Evolutionary conservation across 768 basidiomycete genomes (phyloP).

Genomic region (Wakefieldia striispora): DNA sequence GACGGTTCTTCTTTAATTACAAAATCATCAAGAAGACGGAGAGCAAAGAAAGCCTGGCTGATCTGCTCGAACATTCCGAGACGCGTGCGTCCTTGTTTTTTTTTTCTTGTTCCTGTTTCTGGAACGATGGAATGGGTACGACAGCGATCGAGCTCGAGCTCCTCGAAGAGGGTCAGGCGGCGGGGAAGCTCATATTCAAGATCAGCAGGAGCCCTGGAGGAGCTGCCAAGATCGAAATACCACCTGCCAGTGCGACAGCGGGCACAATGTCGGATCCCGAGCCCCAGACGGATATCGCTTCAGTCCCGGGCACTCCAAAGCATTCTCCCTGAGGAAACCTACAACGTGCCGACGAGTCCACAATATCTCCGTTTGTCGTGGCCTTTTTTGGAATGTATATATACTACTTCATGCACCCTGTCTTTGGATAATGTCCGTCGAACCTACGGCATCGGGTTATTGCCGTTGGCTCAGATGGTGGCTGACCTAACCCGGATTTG

Average conservation of each 20-base stretch:
- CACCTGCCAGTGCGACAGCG: neutral
- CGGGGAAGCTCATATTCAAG: constrained; percentile 28
- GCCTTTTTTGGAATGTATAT: constrained; percentile 1
- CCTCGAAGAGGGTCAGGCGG: constrained; percentile 30
- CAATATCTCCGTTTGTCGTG: constrained; percentile 4
- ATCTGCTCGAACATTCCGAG: constrained; percentile 31
- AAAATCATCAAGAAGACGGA: constrained; percentile 35
- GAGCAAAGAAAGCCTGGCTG: constrained; percentile 31
- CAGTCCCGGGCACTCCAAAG: constrained; percentile 3
- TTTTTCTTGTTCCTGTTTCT: neutral
- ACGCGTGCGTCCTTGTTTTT: constrained; percentile 20
- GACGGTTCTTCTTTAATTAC: constrained; percentile 32
- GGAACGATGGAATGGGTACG: neutral
- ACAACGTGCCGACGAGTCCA: no score
- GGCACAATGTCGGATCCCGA: neutral
- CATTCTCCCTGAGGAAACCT: neutral
- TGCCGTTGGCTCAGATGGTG: neutral
- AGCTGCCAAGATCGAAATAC: neutral
- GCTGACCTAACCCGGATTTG: no score
- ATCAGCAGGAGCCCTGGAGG: constrained; percentile 19
- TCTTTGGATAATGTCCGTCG: constrained; percentile 14
- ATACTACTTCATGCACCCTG: neutral
- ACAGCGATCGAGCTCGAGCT: constrained; percentile 31
- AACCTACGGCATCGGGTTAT: neutral
- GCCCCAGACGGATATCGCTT: neutral